Evolutionary conservation across 176 grass and related monocot genomes (phyloP), one percentile per base, ranked within the genome.

Genomic region (Oryza australiensis): DNA sequence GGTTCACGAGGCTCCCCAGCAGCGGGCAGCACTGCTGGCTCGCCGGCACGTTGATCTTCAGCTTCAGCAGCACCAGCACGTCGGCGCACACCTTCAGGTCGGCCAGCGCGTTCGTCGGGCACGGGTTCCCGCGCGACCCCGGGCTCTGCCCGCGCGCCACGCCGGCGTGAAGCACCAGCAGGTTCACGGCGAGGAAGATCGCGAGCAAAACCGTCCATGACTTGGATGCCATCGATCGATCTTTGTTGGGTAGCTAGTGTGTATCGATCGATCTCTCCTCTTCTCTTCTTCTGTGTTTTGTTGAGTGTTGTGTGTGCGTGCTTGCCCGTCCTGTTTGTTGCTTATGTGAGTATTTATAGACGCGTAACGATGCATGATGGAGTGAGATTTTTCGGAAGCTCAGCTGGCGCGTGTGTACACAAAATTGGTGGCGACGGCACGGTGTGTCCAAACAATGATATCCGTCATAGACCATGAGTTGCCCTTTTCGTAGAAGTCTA

Each of bases 1-100:
- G 20, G 66, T 84, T 80, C 5, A 86, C 90, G 14, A 92, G 90
- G 29, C 3, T 51, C 5, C 83, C 86, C 62, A 92, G 66, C 60
- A 92, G 41, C 33, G 82, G 77, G 90, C 90, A 92, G 90, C 86
- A 92, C 71, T 62, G 62, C 77, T 86, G 86, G 74, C 5, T 86
- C 10, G 64, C 74, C 62, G 90, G 86, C 59, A 82, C 85, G 72
- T 84, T 85, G 74, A 88, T 70, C 73, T 67, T 85, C 78, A 85
- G 74, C 82, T 88, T 83, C 35, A 92, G 83, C 49, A 87, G 62
- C 23, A 78, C 83, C 51, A 92, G 83, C 62, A 92, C 86, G 82
- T 92, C 83, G 26, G 83, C 83, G 83, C 90, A 92, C 62, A 80
- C 82, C 79, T 82, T 88, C 1, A 92, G 83, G 38, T 86, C 72